These are phyloP conservation scores for Capsella bursapastoris DNA, from an alignment of 345 rosid genomes.

Conservation along the genomic window DNA sequence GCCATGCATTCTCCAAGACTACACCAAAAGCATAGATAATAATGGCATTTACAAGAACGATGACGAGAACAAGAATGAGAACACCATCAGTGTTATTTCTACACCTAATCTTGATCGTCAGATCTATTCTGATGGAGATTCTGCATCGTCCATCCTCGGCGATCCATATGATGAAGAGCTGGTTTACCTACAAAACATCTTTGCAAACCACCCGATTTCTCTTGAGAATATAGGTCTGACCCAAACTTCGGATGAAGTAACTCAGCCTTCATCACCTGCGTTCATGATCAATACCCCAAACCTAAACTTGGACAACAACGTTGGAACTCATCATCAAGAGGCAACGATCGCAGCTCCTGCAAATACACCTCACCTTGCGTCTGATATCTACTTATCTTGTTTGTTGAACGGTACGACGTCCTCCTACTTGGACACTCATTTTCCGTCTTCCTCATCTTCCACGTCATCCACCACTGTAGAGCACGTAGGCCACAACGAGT, in stretches of 20 bases:
- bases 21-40: slow-evolving; percentile 61
- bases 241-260: slow-evolving; percentile 23
- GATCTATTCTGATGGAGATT: slow-evolving; percentile 40
- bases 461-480: slow-evolving; percentile 33
- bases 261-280: slow-evolving; percentile 30
- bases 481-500: slow-evolving; percentile 27
- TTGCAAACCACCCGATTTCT: slow-evolving; percentile 45
- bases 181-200: slow-evolving; percentile 65
- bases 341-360: slow-evolving; percentile 22
- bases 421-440: slow-evolving; percentile 32
- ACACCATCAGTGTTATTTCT: slow-evolving; percentile 19
- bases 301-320: slow-evolving; percentile 25
- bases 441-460: slow-evolving; percentile 30
- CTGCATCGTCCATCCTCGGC: slow-evolving; percentile 48
- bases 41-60: slow-evolving; percentile 28
- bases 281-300: slow-evolving; percentile 38
- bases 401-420: slow-evolving; percentile 59
- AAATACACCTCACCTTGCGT: slow-evolving; percentile 47
- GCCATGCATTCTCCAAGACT: slow-evolving; percentile 79
- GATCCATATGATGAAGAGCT: slow-evolving; percentile 73
- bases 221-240: slow-evolving; percentile 38
- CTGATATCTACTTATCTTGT: slow-evolving; percentile 66
- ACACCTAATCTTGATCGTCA: slow-evolving; percentile 36
- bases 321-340: slow-evolving; percentile 25
- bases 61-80: slow-evolving; percentile 30